Evolutionary conservation across 1,284 basidiomycete species (phyloP).

Genomic region (Trichosporon ovoides): DNA sequence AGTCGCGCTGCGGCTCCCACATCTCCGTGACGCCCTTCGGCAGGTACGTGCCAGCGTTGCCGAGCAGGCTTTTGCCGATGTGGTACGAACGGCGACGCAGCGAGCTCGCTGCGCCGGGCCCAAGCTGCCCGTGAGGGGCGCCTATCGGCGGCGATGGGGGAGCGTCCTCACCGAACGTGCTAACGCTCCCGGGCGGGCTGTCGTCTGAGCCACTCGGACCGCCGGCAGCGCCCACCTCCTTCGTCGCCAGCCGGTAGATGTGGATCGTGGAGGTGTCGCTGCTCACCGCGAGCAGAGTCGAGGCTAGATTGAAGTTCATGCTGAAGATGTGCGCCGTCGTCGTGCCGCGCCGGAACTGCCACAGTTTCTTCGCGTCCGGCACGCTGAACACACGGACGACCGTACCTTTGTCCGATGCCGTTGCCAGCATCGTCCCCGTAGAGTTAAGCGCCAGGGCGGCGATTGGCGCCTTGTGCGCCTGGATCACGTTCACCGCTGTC

Average conservation of each 20-base stretch:
- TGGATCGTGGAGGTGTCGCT: conserved; percentile 95
- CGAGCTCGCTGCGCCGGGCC: conserved; percentile 31
- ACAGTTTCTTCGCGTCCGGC: conserved; percentile 85
- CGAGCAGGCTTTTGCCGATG: conserved; percentile 71
- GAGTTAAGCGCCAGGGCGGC: conserved; percentile 81
- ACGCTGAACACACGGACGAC: conserved; percentile 93
- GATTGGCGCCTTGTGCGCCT: conserved; percentile 93
- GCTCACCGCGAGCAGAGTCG: conserved; percentile 78
- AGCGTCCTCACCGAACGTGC: conserved; percentile 18
- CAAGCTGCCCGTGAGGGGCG: conserved; percentile 1
- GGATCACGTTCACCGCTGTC: conserved; percentile 89
- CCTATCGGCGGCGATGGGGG: conserved; percentile 27
- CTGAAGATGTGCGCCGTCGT: conserved; percentile 81
- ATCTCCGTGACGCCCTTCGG: conserved; percentile 88
- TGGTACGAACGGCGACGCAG: conserved; percentile 61
- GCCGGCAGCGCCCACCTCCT: conserved; percentile 2
- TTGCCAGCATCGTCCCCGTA: conserved; percentile 84
- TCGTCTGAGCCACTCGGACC: conserved; percentile 2
- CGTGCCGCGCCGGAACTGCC: conserved; percentile 89
- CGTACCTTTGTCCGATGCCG: conserved; percentile 91
- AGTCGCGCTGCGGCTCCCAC: conserved; percentile 95
- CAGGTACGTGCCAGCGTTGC: conserved; percentile 81
- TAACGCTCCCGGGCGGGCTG: conserved; percentile 11
- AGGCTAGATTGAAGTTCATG: conserved; percentile 85
- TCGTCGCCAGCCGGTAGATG: conserved; percentile 72